Evolutionary conservation across 2,329 filamentous ascomycete species (phyloP).

Genomic region (Stachybotrys echinatus): DNA sequence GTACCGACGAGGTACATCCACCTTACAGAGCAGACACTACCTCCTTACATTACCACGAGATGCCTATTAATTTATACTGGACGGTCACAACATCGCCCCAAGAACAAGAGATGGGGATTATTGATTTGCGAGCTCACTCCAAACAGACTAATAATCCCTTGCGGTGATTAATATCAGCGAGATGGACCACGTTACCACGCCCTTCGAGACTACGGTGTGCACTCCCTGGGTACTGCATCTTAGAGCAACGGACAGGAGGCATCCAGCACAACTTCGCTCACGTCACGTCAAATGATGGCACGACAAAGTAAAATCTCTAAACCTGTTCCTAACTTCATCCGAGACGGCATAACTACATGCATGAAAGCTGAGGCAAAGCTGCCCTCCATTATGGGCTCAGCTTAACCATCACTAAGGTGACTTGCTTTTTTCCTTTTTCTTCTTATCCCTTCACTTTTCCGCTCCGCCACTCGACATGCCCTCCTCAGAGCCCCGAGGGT

Average conservation of each 20-base stretch:
- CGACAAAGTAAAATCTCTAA: neutral
- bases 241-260: too few relatives aligned
- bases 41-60: too few relatives aligned
- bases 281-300: too few relatives aligned
- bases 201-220: too few relatives aligned
- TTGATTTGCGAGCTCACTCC: too few relatives aligned
- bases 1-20: neutral
- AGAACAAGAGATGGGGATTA: neutral
- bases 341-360: slow-evolving; percentile 38
- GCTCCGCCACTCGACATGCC: slow-evolving; percentile 19
- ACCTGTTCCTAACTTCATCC: slow-evolving; percentile 20
- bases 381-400: slow-evolving; percentile 32
- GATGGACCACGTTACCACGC: too few relatives aligned
- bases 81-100: neutral
- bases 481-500: slow-evolving; percentile 8
- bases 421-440: slow-evolving; percentile 20
- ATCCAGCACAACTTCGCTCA: too few relatives aligned
- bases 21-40: neutral
- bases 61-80: too few relatives aligned
- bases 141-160: too few relatives aligned
- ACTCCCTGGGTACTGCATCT: too few relatives aligned
- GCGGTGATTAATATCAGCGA: too few relatives aligned
- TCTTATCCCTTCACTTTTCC: slow-evolving; percentile 24
- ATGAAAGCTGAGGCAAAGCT: slow-evolving; percentile 30
- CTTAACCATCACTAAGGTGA: slow-evolving; percentile 19